A percentile compares a stretch with the other conserved stretches of the same genome.
Evolutionary conservation across 169 alveolate genomes (phyloP).

Genomic region (Plasmodium berghei): DNA sequence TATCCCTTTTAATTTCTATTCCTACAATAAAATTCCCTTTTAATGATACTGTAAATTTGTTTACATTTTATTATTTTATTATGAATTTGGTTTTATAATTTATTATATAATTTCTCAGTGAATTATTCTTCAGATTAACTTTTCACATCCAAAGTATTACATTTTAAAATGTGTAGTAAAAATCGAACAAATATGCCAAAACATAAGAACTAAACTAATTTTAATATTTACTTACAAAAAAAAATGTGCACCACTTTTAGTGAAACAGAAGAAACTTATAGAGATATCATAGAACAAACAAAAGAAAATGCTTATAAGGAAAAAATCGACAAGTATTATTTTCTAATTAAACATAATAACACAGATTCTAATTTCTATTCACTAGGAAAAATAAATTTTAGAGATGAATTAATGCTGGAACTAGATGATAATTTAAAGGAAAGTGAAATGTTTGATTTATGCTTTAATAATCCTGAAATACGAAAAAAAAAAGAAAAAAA

Average conservation of each 20-base stretch:
- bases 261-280: slow-evolving; percentile 22
- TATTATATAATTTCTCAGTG: no score
- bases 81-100: no score
- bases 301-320: slow-evolving; percentile 11
- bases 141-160: no score
- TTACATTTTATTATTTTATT: no score
- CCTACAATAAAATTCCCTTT: no score
- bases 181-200: no score
- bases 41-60: no score
- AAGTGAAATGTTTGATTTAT: slow-evolving; percentile 21
- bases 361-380: slow-evolving; percentile 18
- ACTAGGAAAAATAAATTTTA: slow-evolving; percentile 48
- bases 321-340: slow-evolving; percentile 40
- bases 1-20: no score
- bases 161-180: no score
- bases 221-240: not conserved
- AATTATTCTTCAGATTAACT: no score
- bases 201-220: no score
- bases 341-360: slow-evolving; percentile 37
- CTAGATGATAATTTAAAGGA: slow-evolving; percentile 35
- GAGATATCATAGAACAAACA: slow-evolving; percentile 21
- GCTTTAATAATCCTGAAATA: slow-evolving; percentile 51
- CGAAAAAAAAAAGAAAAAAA: slow-evolving; percentile 29
- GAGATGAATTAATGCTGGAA: slow-evolving; percentile 41
- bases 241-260: slow-evolving; percentile 32